These are phyloP conservation scores for Ilyonectria mors-panacis DNA, from an alignment of 2,329 filamentous ascomycete species.

Conservation along the genomic window DNA sequence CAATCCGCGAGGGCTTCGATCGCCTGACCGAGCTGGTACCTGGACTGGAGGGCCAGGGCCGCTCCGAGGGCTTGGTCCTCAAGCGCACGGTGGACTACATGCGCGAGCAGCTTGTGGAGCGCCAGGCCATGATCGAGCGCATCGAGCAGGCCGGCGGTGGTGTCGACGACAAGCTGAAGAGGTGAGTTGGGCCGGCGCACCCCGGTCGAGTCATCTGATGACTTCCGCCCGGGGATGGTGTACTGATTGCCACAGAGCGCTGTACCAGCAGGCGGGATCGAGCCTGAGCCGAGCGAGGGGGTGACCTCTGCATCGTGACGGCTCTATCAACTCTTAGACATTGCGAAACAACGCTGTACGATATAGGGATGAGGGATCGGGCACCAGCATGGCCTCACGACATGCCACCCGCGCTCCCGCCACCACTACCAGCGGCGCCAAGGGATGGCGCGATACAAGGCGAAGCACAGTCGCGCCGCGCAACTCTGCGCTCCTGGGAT, in stretches of 20 bases:
- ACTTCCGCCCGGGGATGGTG: constrained; percentile 3
- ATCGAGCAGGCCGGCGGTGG: constrained; percentile 72
- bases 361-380: constrained; percentile 5
- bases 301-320: constrained; percentile 20
- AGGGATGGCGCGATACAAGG: constrained; percentile 1
- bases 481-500: constrained; percentile 24
- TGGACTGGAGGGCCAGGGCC: constrained; percentile 84
- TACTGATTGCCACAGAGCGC: constrained; percentile 36
- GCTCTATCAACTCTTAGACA: neutral
- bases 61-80: constrained; percentile 89
- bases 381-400: constrained; percentile 12
- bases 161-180: constrained; percentile 65
- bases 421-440: constrained; percentile 3
- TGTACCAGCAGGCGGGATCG: constrained; percentile 38
- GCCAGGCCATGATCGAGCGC: constrained; percentile 69
- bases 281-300: constrained; percentile 36
- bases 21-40: constrained; percentile 85
- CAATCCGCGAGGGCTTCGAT: constrained; percentile 89
- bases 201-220: constrained; percentile 16
- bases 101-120: constrained; percentile 70
- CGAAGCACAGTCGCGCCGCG: constrained; percentile 17
- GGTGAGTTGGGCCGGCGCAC: constrained; percentile 50
- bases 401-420: constrained; percentile 9
- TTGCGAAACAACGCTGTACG: neutral
- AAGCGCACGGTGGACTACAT: constrained; percentile 79